Evolutionary conservation across 2,329 filamentous ascomycete genomes (phyloP), one percentile per base, ranked within the genome.

Genomic region (Leptographium procerum): DNA sequence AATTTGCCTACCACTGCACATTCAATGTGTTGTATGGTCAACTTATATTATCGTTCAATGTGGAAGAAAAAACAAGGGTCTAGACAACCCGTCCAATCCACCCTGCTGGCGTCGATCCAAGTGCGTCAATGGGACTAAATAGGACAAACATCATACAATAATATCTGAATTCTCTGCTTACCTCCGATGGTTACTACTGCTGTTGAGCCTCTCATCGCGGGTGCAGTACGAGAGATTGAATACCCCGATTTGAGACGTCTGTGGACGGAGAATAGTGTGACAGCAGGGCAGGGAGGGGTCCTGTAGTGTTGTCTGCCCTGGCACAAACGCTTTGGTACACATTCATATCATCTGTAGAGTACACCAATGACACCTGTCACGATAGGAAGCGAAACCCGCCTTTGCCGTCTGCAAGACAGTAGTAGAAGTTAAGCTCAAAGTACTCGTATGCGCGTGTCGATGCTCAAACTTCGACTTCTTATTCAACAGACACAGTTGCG

Each of bases 21-120:
- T 73, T 76, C 75, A 71, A 75, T 83, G 77, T 78, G 76, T 78
- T 74, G 71, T 75, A 71, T 74, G 79, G 80, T 82, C 74, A 82
- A 80, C 76, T 80, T 79, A 68, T 69, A 70, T 74, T 76, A 74
- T 83, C 79, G 78, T 78, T 80, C 72, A 66, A 52, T 55, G 80
- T 83, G 81, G 81, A 78, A 84, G 79, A 83, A 76, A 66, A 77
- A 83, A 68, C 73, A 71, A 77, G 70, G 81, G 81, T 79, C 81
- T 83, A 83, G 81, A 84, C 81, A 84, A 79, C 81, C 81, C 69
- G 80, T 82, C 80, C 77, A 73, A 77, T 84, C 81, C 81, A 84
- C 81, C 81, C 81, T 81, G 80, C 73, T 78, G 74, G 72, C 75
- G 80, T 77, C 73, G 76, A 79, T 61, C 64, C 60, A 64, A 71